Evolutionary conservation across 78 protist species (phyloP).

Genomic region (slime mould (Dictyostelium discoideum)): dicty_2.7 NC_007090.3:29501-30000

Average conservation of each 20-base stretch:
- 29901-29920: neutral
- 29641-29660: neutral
- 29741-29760: neutral
- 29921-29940: slow-evolving; percentile 9
- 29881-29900: neutral
- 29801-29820: slow-evolving; percentile 13
- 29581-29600: slow-evolving; percentile 52
- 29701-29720: slow-evolving; percentile 18
- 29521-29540: slow-evolving; percentile 44
- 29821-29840: neutral
- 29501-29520: neutral
- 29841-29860: neutral
- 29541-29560: slow-evolving; percentile 1
- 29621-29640: slow-evolving; percentile 54
- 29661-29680: neutral
- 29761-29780: neutral
- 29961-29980: slow-evolving; percentile 1
- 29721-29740: slow-evolving; percentile 15
- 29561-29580: slow-evolving; percentile 40
- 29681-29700: slow-evolving; percentile 17
- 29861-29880: neutral
- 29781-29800: neutral
- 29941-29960: slow-evolving; percentile 1
- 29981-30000: neutral
- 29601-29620: neutral